Conservation (phyloP, 768 basidiomycete species). For the Tulasnella sp. region DNA sequence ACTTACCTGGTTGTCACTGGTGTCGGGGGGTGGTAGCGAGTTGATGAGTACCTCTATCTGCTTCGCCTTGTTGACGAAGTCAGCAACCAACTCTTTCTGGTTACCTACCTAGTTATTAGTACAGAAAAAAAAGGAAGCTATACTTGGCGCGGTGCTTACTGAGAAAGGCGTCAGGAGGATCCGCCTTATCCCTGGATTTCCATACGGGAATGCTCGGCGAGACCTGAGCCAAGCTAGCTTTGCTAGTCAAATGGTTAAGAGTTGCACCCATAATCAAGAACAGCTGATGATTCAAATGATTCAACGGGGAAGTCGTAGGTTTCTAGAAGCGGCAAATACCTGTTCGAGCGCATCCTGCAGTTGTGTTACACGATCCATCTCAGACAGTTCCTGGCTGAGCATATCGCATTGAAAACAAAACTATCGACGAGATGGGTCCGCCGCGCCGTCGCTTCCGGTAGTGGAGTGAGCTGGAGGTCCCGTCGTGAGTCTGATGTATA, state of each 20-base stretch:
- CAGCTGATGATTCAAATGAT: constrained; percentile 36
- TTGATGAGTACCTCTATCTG: constrained; percentile 78
- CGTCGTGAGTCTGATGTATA: no score
- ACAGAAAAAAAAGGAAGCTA: neutral
- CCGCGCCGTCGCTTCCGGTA: neutral
- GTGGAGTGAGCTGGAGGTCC: no score
- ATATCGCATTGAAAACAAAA: constrained; percentile 9
- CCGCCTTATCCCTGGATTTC: constrained; percentile 57
- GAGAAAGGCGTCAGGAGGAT: constrained; percentile 61
- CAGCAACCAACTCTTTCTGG: constrained; percentile 69
- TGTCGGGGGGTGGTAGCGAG: constrained; percentile 63
- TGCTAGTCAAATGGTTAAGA: constrained; percentile 64
- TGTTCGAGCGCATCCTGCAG: constrained; percentile 90
- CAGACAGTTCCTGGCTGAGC: constrained; percentile 18
- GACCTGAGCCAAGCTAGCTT: constrained; percentile 66
- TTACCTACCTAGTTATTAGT: constrained; percentile 41
- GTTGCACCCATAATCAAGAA: constrained; percentile 79
- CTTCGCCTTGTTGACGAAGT: constrained; percentile 76
- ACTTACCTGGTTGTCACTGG: constrained; percentile 60
- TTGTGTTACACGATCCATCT: constrained; percentile 94
- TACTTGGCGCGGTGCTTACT: no score
- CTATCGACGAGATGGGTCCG: neutral
- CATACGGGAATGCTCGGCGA: constrained; percentile 72
- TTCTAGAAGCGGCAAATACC: constrained; percentile 31
- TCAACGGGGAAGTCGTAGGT: neutral